Evolutionary conservation across 768 basidiomycete genomes (phyloP).

Genomic region (Cubamyces sp.): DNA sequence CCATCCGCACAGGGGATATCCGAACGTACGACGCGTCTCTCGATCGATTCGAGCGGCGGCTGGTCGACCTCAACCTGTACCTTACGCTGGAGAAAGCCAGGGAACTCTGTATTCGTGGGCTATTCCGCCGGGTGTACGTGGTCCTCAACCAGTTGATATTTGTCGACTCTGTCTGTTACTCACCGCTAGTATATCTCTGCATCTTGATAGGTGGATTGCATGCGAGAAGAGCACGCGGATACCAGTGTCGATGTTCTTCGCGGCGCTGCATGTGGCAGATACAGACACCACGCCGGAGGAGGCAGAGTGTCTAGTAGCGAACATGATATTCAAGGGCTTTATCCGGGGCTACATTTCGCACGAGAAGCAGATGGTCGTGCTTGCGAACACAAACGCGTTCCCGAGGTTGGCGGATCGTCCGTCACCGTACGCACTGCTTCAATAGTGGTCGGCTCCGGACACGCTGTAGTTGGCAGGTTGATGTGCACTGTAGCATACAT

Average conservation of each 20-base stretch:
- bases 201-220: slow-evolving; percentile 71
- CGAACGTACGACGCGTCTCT: slow-evolving; percentile 81
- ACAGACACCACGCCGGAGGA: slow-evolving; percentile 71
- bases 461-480: neutral
- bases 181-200: neutral
- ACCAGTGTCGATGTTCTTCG: slow-evolving; percentile 79
- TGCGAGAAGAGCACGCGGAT: slow-evolving; percentile 76
- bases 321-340: slow-evolving; percentile 92
- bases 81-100: slow-evolving; percentile 86
- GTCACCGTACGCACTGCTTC: slow-evolving; percentile 48
- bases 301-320: slow-evolving; percentile 91
- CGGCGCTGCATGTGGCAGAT: slow-evolving; percentile 73
- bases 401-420: slow-evolving; percentile 70
- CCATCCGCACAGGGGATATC: slow-evolving; percentile 79
- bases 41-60: slow-evolving; percentile 65
- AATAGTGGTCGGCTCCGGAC: slow-evolving; percentile 2
- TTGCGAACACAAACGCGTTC: slow-evolving; percentile 80
- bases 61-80: slow-evolving; percentile 88
- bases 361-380: slow-evolving; percentile 91
- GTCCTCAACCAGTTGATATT: neutral
- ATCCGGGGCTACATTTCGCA: slow-evolving; percentile 97
- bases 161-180: neutral
- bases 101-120: slow-evolving; percentile 81
- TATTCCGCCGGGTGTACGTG: slow-evolving; percentile 79
- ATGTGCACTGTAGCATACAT: neutral